Evolutionary conservation across 2,329 filamentous ascomycete species (phyloP), one percentile per base, ranked within the genome.

Genomic region (Verticillium dahliae): DNA sequence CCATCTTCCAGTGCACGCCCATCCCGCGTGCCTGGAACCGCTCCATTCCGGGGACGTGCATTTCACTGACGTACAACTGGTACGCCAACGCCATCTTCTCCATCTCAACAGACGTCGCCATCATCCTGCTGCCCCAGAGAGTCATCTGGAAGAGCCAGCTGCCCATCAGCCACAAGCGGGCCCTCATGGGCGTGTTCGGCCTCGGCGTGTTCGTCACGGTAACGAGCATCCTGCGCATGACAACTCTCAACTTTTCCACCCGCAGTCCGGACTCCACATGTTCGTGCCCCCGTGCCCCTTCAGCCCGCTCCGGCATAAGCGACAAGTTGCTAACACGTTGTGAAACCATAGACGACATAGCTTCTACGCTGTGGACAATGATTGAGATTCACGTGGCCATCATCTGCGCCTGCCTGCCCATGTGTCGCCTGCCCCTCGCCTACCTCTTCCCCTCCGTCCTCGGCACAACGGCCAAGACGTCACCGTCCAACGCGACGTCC

Each of bases 1-100:
- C 80, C 6, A 75, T 83, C 57, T 78, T 78, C 67, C 80, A 85
- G 64, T 85, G 83, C 67, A 74, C 61, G 1, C 83, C 82, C 2
- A 72, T 85, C 52, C 61, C 67, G 1, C 74, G 76, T 9, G 76
- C 78, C 4, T 85, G 79, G 77, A 72, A 81, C 61, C 78, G 76
- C 63, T 70, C 70, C 1, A 66, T 75, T 14, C 67, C 72, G 0
- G 78, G 79, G 0, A 71, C 65, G 4, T 83, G 81, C 66, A 78
- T 84, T 66, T 74, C 74, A 63, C 68, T 80, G 45, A 77, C 76
- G 1, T 70, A 69, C 6, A 78, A 79, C 63, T 84, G 81, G 80
- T 78, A 80, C 61, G 74, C 78, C 55, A 82, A 82, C 64, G 80
- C 77, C 1, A 74, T 75, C 1, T 77, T 79, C 63, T 81, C 79